phyloP scores from a whole-genome alignment of 495 filamentous ascomycete species.

The Tuber indicum region DNA sequence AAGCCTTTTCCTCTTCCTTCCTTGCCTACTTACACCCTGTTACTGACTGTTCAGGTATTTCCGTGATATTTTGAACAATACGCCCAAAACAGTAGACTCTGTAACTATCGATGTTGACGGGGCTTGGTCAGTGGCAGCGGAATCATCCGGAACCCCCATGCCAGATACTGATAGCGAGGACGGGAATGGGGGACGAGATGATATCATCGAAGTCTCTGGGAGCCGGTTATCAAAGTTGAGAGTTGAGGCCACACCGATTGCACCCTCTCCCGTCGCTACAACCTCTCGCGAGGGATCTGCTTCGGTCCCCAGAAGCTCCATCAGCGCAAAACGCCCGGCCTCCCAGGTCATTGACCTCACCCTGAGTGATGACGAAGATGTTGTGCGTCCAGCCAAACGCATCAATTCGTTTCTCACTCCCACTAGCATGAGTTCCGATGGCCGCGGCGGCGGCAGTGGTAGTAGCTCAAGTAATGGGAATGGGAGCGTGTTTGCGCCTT shows the following conservation, averaged over 20 bases:
- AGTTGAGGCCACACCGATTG: constrained; percentile 22
- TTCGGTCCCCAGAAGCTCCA: constrained; percentile 12
- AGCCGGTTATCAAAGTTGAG: constrained; percentile 42
- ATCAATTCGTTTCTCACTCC: constrained; percentile 41
- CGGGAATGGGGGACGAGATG: constrained; percentile 63
- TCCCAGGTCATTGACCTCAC: constrained; percentile 73
- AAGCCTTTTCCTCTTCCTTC: neutral
- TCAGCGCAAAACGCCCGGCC: constrained; percentile 56
- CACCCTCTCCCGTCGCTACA: constrained; percentile 43
- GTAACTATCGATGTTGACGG: constrained; percentile 87
- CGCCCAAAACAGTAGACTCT: constrained; percentile 63
- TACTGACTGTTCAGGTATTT: constrained; percentile 63
- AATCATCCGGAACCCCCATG: constrained; percentile 38
- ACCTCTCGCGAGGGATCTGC: constrained; percentile 48
- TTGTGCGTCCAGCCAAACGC: constrained; percentile 55
- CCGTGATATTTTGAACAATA: constrained; percentile 69
- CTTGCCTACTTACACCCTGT: constrained; percentile 5
- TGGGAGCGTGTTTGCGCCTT: neutral
- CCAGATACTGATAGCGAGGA: constrained; percentile 47
- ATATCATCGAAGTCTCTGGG: constrained; percentile 52
- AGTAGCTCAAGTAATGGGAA: constrained; percentile 15
- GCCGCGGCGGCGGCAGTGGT: constrained; percentile 15
- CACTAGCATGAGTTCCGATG: constrained; percentile 34
- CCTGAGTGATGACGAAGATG: constrained; percentile 64
- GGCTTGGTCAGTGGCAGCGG: constrained; percentile 57